phyloP scores from a whole-genome alignment of 2,329 filamentous ascomycete species.

The Monilinia aucupariae region DNA sequence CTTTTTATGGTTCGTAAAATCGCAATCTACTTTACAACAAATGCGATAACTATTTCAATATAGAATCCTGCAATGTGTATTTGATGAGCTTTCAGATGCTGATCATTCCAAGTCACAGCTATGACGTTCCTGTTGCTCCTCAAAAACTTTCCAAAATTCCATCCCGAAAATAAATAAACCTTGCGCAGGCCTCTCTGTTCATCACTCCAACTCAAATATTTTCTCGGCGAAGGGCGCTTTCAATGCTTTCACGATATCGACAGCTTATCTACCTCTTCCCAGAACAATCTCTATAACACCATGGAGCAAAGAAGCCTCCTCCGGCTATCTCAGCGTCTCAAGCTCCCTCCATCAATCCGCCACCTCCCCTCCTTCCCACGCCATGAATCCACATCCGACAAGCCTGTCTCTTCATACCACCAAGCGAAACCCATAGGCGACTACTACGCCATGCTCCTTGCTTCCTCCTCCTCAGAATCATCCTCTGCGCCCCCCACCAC shows the following conservation, averaged over 20 bases:
- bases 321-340: conserved; percentile 26
- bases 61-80: not conserved
- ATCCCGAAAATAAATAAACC: conserved; percentile 9
- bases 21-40: not conserved
- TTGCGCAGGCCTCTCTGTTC: not conserved
- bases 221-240: not conserved
- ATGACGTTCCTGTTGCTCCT: conserved; percentile 17
- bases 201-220: not conserved
- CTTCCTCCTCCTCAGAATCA: conserved; percentile 37
- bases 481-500: conserved; percentile 25
- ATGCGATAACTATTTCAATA: not conserved
- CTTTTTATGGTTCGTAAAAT: not conserved
- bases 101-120: conserved; percentile 4
- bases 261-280: not conserved
- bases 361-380: conserved; percentile 15
- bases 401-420: conserved; percentile 20
- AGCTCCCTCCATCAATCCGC: conserved; percentile 18
- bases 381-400: conserved; percentile 16
- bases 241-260: conserved; percentile 28
- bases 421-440: conserved; percentile 46
- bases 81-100: not conserved
- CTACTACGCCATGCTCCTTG: conserved; percentile 56
- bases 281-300: not conserved
- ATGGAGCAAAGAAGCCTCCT: conserved; percentile 31
- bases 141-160: conserved; percentile 3